phyloP scores from a whole-genome alignment of 2,329 filamentous ascomycete genomes.

The Beauveria sp. region DNA sequence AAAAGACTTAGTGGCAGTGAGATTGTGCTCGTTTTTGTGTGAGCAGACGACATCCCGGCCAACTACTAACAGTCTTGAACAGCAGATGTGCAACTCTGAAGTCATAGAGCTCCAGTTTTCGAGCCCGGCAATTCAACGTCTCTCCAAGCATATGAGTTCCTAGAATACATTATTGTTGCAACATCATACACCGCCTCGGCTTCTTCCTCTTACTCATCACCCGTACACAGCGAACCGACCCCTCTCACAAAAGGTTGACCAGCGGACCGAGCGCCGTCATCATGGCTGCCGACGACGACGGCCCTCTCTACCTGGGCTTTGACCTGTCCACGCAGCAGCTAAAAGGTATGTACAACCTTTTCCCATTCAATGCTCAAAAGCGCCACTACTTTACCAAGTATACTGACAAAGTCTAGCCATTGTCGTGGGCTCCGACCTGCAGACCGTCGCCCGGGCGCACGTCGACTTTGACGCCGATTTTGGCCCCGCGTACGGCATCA shows the following conservation, averaged over 20 bases:
- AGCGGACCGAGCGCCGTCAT: neutral
- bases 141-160: no score
- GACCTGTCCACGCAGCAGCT: constrained; percentile 96
- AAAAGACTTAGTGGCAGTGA: neutral
- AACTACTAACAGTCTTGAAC: neutral
- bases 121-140: neutral
- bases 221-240: no score
- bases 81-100: neutral
- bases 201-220: no score
- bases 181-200: no score
- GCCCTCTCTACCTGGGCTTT: constrained; percentile 78
- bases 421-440: constrained; percentile 74
- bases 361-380: neutral
- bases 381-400: no score
- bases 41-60: neutral
- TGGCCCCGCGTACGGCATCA: constrained; percentile 62
- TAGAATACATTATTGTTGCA: no score
- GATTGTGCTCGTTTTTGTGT: neutral
- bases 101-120: constrained; percentile 4
- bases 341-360: constrained; percentile 54
- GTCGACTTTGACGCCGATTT: constrained; percentile 93
- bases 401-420: constrained; percentile 48
- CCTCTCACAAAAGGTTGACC: neutral
- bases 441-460: constrained; percentile 75
- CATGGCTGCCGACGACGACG: constrained; percentile 18